Conservation (phyloP, 2,329 filamentous ascomycete genomes). For the Neonectria sp. region DNA sequence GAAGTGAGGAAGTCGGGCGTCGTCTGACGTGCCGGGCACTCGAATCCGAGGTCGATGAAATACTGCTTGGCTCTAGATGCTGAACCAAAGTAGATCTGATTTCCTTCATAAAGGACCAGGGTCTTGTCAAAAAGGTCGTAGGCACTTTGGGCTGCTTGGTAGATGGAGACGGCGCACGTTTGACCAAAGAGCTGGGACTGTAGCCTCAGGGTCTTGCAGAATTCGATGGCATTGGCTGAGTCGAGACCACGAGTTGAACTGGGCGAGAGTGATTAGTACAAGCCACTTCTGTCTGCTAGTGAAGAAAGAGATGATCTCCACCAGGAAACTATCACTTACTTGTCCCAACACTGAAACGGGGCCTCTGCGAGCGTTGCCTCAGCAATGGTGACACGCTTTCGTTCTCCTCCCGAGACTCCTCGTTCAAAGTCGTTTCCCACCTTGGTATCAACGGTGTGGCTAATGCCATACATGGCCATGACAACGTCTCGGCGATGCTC, state of each 20-base stretch:
- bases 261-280: too few relatives aligned
- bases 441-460: constrained; percentile 78
- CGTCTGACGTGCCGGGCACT: constrained; percentile 72
- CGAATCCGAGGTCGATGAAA: constrained; percentile 73
- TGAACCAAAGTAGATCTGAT: constrained; percentile 75
- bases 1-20: constrained; percentile 76
- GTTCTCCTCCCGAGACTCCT: constrained; percentile 82
- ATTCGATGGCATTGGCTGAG: constrained; percentile 38
- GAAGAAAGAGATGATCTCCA: too few relatives aligned
- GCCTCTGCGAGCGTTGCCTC: constrained; percentile 72
- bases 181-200: constrained; percentile 35
- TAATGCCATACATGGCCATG: constrained; percentile 77
- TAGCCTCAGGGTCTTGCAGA: constrained; percentile 35
- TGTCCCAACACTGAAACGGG: constrained; percentile 52
- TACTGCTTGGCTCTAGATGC: constrained; percentile 70
- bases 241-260: constrained; percentile 43
- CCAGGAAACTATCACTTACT: constrained; percentile 25
- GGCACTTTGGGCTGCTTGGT: constrained; percentile 72
- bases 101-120: constrained; percentile 75
- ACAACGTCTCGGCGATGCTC: constrained; percentile 73
- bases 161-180: constrained; percentile 57
- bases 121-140: constrained; percentile 78
- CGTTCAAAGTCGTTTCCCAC: constrained; percentile 78
- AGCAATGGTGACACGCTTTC: constrained; percentile 82
- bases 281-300: too few relatives aligned